phyloP scores from a whole-genome alignment of 75 land plant species.

The Chamaecyparis obtusa region DNA sequence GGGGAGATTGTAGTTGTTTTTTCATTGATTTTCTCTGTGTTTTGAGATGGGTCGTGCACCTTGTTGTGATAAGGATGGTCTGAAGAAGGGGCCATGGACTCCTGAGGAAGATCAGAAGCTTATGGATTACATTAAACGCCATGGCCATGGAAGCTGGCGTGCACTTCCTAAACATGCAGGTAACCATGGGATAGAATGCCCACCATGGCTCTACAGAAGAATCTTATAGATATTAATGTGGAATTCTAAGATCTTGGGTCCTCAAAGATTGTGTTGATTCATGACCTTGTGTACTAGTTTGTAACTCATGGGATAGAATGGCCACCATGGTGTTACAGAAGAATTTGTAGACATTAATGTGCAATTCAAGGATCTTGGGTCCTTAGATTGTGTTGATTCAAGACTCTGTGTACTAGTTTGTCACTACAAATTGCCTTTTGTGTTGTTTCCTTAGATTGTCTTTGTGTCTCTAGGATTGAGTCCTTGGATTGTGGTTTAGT shows the following conservation, averaged over 20 bases:
- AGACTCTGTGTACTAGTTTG: not conserved
- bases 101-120: conserved; percentile 25
- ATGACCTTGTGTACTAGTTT: too few relatives aligned
- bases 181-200: not conserved
- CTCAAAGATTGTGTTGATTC: too few relatives aligned
- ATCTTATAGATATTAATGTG: too few relatives aligned
- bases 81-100: conserved; percentile 18
- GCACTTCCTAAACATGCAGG: conserved; percentile 23
- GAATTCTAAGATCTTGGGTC: too few relatives aligned
- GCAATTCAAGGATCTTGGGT: too few relatives aligned
- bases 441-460: too few relatives aligned
- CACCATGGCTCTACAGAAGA: too few relatives aligned
- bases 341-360: too few relatives aligned
- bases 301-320: not conserved
- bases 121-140: conserved; percentile 16
- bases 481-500: too few relatives aligned
- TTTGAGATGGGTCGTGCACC: conserved; percentile 19
- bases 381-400: not conserved
- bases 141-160: conserved; percentile 21
- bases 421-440: not conserved
- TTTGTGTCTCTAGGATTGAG: too few relatives aligned
- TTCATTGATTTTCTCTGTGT: too few relatives aligned
- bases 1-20: not conserved
- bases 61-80: conserved; percentile 21
- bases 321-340: too few relatives aligned